Conservation (phyloP, 257 asterid genomes). For the Nicotiana attenuata region DNA sequence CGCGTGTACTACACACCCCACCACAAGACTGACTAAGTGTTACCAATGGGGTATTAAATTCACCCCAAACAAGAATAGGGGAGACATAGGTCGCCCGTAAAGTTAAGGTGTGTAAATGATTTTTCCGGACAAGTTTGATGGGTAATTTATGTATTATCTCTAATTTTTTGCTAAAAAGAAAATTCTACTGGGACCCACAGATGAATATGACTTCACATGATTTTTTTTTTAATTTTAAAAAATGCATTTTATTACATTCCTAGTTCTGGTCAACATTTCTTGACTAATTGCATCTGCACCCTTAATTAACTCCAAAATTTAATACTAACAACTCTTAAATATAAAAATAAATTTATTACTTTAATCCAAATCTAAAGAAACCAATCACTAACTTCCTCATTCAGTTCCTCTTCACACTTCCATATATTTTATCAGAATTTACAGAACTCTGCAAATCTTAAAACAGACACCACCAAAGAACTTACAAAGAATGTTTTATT, state of each 20-base stretch:
- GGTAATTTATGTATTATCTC: too few species aligned
- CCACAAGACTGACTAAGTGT: too few species aligned
- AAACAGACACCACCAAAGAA: neutral
- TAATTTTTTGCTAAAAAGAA: neutral
- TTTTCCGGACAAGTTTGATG: too few species aligned
- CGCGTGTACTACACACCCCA: too few species aligned
- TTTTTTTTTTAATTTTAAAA: neutral
- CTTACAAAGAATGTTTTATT: slow-evolving; percentile 14
- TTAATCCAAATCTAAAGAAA: neutral
- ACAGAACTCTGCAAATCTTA: neutral
- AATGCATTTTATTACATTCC: neutral
- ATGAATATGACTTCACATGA: slow-evolving; percentile 1
- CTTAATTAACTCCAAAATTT: neutral
- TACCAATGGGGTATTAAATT: too few species aligned
- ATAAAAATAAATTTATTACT: neutral
- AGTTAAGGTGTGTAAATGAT: too few species aligned
- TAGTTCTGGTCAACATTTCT: neutral
- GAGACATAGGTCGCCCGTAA: too few species aligned
- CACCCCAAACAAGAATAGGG: too few species aligned
- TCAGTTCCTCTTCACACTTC: neutral
- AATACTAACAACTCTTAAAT: neutral
- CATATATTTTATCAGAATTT: neutral
- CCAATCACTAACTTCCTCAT: neutral
- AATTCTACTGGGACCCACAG: neutral
- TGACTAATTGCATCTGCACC: neutral